phyloP scores from a whole-genome alignment of 129 eudicot species.

The Flaveria brownii region DNA sequence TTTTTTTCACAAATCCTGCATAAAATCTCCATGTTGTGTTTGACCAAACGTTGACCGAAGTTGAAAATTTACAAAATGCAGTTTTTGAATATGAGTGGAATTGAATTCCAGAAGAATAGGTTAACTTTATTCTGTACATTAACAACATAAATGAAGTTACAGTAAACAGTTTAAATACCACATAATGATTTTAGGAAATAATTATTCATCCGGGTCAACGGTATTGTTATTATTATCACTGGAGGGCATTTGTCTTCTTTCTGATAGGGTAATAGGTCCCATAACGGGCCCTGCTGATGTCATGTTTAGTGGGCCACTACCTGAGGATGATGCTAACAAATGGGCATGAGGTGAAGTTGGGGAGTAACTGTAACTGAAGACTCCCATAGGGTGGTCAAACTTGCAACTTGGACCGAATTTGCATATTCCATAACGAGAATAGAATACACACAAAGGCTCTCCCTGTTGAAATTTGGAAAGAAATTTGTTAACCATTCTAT shows the following conservation, averaged over 20 bases:
- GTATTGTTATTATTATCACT: conserved; percentile 41
- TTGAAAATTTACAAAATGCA: conserved; percentile 48
- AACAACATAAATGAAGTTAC: conserved; percentile 68
- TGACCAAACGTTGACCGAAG: conserved; percentile 41
- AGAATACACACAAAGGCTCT: conserved; percentile 89
- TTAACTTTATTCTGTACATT: conserved; percentile 60
- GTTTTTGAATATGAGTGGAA: conserved; percentile 46
- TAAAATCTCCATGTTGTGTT: conserved; percentile 31
- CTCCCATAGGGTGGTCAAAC: conserved; percentile 95
- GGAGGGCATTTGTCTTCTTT: conserved; percentile 65
- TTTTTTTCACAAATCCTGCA: conserved; percentile 16
- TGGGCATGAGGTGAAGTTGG: conserved; percentile 56
- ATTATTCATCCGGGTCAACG: conserved; percentile 56
- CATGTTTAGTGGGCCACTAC: conserved; percentile 45
- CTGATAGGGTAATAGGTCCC: conserved; percentile 40
- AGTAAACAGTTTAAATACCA: conserved; percentile 37
- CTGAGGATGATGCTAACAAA: conserved; percentile 64
- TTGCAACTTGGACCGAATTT: conserved; percentile 99
- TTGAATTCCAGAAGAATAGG: conserved; percentile 51
- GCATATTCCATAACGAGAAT: conserved; percentile 95
- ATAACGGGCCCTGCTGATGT: conserved; percentile 53
- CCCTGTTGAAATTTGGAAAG: conserved; percentile 54
- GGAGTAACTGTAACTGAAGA: conserved; percentile 53
- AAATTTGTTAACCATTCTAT: conserved; percentile 8
- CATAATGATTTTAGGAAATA: conserved; percentile 40